A percentile compares a stretch with the other conserved stretches of the same genome.
Evolutionary conservation across 2,329 filamentous ascomycete genomes (phyloP).

Genomic region (Herpotrichia juniperi): DNA sequence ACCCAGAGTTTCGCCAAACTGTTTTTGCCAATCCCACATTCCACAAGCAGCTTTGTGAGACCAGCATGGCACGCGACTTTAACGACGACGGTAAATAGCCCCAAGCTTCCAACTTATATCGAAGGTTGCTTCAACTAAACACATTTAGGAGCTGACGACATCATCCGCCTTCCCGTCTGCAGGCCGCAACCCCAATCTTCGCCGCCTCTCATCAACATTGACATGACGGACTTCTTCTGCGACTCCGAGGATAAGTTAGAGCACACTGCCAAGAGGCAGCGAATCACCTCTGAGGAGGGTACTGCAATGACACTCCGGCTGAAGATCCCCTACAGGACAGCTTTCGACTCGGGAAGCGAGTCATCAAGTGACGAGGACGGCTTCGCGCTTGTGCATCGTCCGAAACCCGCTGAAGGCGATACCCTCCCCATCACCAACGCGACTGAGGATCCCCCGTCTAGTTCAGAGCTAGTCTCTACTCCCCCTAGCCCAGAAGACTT

Average conservation of each 20-base stretch:
- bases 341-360: background rate
- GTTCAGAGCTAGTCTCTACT: background rate
- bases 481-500: background rate
- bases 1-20: conserved; percentile 44
- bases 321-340: background rate
- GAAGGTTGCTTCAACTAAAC: background rate
- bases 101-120: background rate
- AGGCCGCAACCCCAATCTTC: background rate
- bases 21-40: conserved; percentile 46
- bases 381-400: conserved; percentile 28
- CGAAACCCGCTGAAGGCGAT: conserved; percentile 6
- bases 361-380: conserved; percentile 29
- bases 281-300: conserved; percentile 9
- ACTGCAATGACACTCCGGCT: conserved; percentile 2
- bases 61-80: conserved; percentile 45
- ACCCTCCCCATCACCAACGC: background rate
- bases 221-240: background rate
- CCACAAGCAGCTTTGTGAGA: conserved; percentile 48
- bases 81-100: conserved; percentile 48
- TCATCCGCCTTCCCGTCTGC: background rate
- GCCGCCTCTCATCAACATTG: conserved; percentile 5
- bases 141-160: conserved; percentile 4
- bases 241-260: background rate
- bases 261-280: conserved; percentile 11
- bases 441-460: background rate